A percentile compares a stretch with the other conserved stretches of the same genome.
phyloP scores from a whole-genome alignment of 1,284 basidiomycete species.

The Anthracocystis panici-leucophaei region DNA sequence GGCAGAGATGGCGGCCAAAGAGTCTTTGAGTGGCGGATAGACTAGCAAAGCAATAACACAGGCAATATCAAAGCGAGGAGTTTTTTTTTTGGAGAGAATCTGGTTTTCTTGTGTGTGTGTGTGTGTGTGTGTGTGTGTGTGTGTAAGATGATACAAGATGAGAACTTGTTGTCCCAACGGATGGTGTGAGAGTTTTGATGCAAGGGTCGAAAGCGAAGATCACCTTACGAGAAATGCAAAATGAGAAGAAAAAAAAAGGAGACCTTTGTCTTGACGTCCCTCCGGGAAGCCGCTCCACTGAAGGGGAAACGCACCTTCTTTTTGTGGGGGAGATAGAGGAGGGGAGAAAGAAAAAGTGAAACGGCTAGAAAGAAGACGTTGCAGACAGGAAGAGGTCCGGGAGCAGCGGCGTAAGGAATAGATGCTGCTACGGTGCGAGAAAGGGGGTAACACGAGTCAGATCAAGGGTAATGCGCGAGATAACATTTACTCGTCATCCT shows the following conservation, averaged over 20 bases:
- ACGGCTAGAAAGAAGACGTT: neutral
- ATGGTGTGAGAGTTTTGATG: conserved; percentile 13
- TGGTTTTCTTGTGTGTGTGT: conserved; percentile 14
- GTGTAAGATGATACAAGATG: conserved; percentile 44
- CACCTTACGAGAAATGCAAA: conserved; percentile 2
- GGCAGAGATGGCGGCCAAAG: conserved; percentile 22
- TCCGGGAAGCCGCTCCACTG: conserved; percentile 1
- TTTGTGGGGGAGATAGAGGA: conserved; percentile 6
- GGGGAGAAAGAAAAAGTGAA: neutral
- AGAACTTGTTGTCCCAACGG: conserved; percentile 9
- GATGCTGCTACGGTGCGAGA: neutral
- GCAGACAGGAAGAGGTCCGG: too few relatives aligned
- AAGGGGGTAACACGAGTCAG: conserved; percentile 3
- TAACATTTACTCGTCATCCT: conserved; percentile 61
- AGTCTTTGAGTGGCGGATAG: conserved; percentile 17
- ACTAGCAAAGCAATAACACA: neutral
- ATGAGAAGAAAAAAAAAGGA: neutral
- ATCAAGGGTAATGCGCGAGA: neutral
- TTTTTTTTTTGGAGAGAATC: conserved; percentile 18
- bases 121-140: conserved; percentile 19
- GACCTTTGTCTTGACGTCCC: neutral
- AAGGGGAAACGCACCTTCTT: conserved; percentile 7
- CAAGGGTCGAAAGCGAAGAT: neutral
- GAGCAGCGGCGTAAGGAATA: too few relatives aligned
- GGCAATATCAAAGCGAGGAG: neutral